Evolutionary conservation across 805 yeast genomes (phyloP), one percentile per base, ranked within the genome.

Genomic region (Metschnikowia corniflorae): DNA sequence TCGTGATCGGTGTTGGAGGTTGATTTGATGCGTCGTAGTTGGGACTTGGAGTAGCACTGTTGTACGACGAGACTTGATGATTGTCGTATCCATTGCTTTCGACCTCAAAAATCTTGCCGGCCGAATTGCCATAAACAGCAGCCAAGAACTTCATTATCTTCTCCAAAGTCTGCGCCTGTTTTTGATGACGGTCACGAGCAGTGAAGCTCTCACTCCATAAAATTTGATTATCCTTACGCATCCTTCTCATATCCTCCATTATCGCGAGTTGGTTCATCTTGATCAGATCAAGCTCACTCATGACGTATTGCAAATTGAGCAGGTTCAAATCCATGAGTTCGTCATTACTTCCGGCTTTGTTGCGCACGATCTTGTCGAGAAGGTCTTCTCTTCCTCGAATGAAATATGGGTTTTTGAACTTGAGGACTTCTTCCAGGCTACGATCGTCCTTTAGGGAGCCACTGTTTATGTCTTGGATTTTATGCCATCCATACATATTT

Each of bases 401-500:
- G 57, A 93, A 93, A 54, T 79, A 73, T 2, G 93, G 88, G 46
- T 88, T 86, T 44, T 78, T 80, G 65, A 93, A 93, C 60, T 88
- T 94, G 85, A 89, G 82, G 37, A 79, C 74, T 53, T 93, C 97
- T 39, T 89, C 96, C 27, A 64, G 63, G 39, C 65, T 70, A 26
- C 61, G 65, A 38, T 74, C 68, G 25, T 57, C 61, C 30, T 55
- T 55, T 41, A 80, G 62, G 4, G 89, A 74, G 2, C 94, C 97
- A 17, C 83, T 74, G 39, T 66, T 84, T 16, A 89, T 78, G 61
- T 93, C 97, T 61, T 93, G 98, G 4, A 93, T 93, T 62, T 93
- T 93, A 66, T 89, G 97, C 96, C 97, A 93, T 8, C 98, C 98
- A 58, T 93, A 93, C 98, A 93, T 91, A 63, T 91, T 91, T 53